phyloP scores from a whole-genome alignment of 306 rosid species.

The Senna tora region DNA sequence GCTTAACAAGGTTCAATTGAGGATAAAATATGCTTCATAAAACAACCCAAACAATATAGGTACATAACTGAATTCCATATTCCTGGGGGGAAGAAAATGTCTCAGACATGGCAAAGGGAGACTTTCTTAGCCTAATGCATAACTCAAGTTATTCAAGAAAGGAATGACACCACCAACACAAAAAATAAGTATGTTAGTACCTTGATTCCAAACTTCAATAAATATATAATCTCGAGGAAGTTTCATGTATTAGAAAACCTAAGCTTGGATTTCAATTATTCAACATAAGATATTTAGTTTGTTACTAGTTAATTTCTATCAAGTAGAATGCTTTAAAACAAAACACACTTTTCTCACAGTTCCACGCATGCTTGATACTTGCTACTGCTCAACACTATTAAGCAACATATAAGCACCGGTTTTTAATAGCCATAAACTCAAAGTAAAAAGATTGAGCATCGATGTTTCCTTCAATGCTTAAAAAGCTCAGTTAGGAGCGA shows the following conservation, averaged over 20 bases:
- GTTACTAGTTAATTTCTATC: neutral
- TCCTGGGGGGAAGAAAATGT: neutral
- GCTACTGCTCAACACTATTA: neutral
- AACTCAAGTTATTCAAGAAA: neutral
- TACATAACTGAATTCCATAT: neutral
- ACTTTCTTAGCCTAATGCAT: neutral
- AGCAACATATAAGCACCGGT: neutral
- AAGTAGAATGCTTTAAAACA: conserved; percentile 5
- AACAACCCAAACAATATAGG: neutral
- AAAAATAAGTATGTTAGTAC: conserved; percentile 1
- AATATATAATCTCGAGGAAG: neutral
- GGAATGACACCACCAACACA: neutral
- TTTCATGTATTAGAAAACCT: neutral
- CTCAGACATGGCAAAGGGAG: neutral
- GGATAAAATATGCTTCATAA: conserved; percentile 12
- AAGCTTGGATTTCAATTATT: conserved; percentile 3
- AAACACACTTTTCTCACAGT: neutral
- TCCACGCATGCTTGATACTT: neutral
- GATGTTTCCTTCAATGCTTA: neutral
- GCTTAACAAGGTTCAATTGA: neutral
- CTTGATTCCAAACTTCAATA: conserved; percentile 2
- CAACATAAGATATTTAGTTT: neutral
- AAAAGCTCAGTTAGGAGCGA: neutral
- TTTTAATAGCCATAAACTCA: neutral
- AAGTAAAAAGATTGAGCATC: conserved; percentile 12